Evolutionary conservation across 108 stramenopile species (phyloP).

Genomic region (Fragilaria crotonensis): DNA sequence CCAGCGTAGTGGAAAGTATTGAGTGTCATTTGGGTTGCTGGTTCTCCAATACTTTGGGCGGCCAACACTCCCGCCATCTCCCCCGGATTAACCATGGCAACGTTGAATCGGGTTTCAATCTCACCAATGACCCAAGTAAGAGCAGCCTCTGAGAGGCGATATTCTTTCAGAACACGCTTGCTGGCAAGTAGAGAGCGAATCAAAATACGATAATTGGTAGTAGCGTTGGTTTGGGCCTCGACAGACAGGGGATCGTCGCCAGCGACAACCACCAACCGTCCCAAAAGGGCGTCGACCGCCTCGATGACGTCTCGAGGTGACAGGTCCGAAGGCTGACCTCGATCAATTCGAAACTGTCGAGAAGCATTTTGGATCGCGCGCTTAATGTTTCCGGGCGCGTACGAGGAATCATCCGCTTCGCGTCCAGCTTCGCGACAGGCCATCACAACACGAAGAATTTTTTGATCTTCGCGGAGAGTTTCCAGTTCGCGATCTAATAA

Average conservation of each 20-base stretch:
- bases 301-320: conserved; percentile 82
- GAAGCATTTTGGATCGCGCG: conserved; percentile 90
- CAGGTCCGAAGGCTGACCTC: conserved; percentile 75
- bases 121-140: conserved; percentile 89
- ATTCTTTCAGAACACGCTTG: conserved; percentile 86
- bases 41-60: conserved; percentile 98
- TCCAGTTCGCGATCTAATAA: conserved; percentile 86
- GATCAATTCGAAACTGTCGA: conserved; percentile 87
- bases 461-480: conserved; percentile 79
- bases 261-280: conserved; percentile 84
- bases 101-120: conserved; percentile 86
- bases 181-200: conserved; percentile 80
- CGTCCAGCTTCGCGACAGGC: conserved; percentile 85
- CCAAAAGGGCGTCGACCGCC: conserved; percentile 66
- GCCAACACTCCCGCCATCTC: conserved; percentile 99
- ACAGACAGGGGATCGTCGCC: conserved; percentile 85
- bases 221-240: conserved; percentile 94
- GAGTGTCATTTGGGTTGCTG: conserved; percentile 99
- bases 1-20: conserved; percentile 99
- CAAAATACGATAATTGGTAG: conserved; percentile 86
- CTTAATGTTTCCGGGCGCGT: conserved; percentile 89
- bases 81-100: conserved; percentile 90
- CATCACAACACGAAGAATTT: conserved; percentile 77
- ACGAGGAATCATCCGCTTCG: conserved; percentile 70
- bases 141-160: conserved; percentile 83